Evolutionary conservation across 2,329 filamentous ascomycete genomes (phyloP), one percentile per base, ranked within the genome.

Genomic region (Sphaerulina vaccinii): DNA sequence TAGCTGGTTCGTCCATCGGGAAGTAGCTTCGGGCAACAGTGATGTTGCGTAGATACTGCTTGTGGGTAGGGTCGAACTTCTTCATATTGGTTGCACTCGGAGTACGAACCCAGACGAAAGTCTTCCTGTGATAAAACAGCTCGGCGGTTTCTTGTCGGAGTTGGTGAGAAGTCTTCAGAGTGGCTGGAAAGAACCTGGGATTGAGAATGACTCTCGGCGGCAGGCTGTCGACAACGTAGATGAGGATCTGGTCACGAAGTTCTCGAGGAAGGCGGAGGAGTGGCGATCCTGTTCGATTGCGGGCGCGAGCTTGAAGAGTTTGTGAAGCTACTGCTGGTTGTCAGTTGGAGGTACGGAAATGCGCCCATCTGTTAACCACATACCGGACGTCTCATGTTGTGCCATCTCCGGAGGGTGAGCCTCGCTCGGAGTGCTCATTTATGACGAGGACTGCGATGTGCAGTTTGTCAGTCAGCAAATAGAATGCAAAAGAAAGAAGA

Each of bases 241-340:
- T 23, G 1, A 53, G 22, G 32, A 53, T 53, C 19, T 48, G 16
- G 40, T 54, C 46, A 16, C 51, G 51, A 7, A 54, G 51, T 42
- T 54, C 51, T 29, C 51, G 39, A 10, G 51, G 51, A 3, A 54
- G 51, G 11, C 36, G 51, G 15, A 54, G 51, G 10, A 54, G 46
- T 7, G 37, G 44, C 4, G 44, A 53, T 10, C 37, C 8, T 11
- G n/a, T 11, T 36, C 33, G 38, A 15, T 53, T 53, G 24, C 21
- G 45, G 24, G 22, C 18, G 45, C 45, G 45, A 15, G 49, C 51
- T 10, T 45, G 51, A n/a, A 53, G n/a, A n/a, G n/a, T n/a, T n/a
- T n/a, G n/a, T n/a, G n/a, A n/a, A n/a, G n/a, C n/a, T n/a, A n/a
- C n/a, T n/a, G n/a, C n/a, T n/a, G n/a, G n/a, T n/a, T n/a, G n/a